phyloP scores from a whole-genome alignment of 108 stramenopile species.

The Bacterosira constricta region DNA sequence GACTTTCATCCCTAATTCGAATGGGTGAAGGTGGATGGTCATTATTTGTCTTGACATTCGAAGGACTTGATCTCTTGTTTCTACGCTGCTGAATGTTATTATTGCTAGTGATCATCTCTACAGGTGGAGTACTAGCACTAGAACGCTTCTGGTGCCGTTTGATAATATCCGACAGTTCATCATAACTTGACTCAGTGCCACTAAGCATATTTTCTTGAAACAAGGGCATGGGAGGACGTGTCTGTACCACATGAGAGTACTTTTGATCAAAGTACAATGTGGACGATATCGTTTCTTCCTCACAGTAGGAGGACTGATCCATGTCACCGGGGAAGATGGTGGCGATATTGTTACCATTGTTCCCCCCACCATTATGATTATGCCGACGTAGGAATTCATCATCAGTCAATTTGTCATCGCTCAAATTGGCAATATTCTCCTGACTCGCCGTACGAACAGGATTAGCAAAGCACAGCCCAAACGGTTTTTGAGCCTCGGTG shows the following conservation, averaged over 20 bases:
- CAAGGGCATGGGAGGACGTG: slow-evolving; percentile 64
- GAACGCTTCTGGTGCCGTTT: slow-evolving; percentile 11
- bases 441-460: slow-evolving; percentile 46
- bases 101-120: too few relatives aligned
- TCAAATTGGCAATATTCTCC: slow-evolving; percentile 35
- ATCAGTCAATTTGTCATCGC: slow-evolving; percentile 26
- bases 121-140: too few relatives aligned
- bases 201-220: slow-evolving; percentile 41
- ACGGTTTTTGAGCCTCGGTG: slow-evolving; percentile 25
- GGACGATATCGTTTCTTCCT: slow-evolving; percentile 62
- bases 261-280: slow-evolving; percentile 71
- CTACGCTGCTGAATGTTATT: too few relatives aligned
- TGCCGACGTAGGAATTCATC: slow-evolving; percentile 25
- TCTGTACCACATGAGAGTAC: slow-evolving; percentile 57
- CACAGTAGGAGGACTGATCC: neutral
- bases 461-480: slow-evolving; percentile 69
- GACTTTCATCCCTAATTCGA: neutral
- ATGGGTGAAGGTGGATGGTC: too few relatives aligned
- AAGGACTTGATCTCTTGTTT: too few relatives aligned
- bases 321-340: neutral
- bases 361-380: neutral
- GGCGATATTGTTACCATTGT: neutral
- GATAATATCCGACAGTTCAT: slow-evolving; percentile 28
- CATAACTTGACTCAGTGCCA: neutral
- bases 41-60: too few relatives aligned